A percentile compares a stretch with the other conserved stretches of the same genome.
Evolutionary conservation across 2,329 filamentous ascomycete genomes (phyloP).

Genomic region (Xylaria digitata): DNA sequence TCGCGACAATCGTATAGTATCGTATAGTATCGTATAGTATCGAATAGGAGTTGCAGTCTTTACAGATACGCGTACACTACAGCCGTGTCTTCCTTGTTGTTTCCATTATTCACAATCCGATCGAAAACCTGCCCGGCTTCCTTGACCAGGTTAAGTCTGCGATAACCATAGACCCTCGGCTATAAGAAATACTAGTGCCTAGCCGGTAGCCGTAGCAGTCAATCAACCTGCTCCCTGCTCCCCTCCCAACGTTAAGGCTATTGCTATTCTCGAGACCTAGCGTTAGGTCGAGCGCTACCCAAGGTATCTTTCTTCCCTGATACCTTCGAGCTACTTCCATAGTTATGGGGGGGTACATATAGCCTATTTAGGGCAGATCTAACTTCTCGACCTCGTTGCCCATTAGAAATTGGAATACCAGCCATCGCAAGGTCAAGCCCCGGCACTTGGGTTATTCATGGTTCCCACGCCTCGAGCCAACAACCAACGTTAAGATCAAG

Average conservation of each 20-base stretch:
- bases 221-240: too few species aligned
- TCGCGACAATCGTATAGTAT: slow-evolving; percentile 6
- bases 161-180: background rate
- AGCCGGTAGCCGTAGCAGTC: slow-evolving; percentile 6
- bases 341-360: background rate
- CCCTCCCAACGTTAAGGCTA: too few species aligned
- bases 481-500: background rate
- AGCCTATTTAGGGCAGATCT: background rate
- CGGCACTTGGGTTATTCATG: slow-evolving; percentile 11
- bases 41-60: background rate
- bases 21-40: background rate
- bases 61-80: background rate
- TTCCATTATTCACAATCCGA: background rate
- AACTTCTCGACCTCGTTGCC: background rate
- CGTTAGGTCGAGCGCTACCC: background rate
- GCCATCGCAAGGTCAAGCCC: slow-evolving; percentile 13
- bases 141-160: background rate
- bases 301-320: background rate
- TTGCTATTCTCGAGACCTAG: background rate
- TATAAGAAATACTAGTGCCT: background rate
- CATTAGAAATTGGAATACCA: background rate
- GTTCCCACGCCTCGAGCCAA: slow-evolving; percentile 15
- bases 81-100: background rate
- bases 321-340: background rate
- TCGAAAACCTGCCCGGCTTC: background rate